Conservation (phyloP, 495 filamentous ascomycete genomes). For the Trichoderma orchidacearum region DNA sequence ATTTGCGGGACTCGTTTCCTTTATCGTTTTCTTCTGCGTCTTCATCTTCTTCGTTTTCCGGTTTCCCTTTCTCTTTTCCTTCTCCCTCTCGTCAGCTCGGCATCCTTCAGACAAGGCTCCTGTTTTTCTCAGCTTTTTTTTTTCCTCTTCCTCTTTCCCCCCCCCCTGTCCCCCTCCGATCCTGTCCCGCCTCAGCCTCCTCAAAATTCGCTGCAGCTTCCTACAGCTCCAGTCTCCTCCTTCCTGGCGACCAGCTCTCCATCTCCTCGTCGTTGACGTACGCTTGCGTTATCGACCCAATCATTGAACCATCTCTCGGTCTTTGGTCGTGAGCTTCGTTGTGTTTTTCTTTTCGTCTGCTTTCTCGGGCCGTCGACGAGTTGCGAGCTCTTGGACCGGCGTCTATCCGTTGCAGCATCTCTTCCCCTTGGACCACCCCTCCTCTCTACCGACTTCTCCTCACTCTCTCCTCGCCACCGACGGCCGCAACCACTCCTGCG, state of each 20-base stretch:
- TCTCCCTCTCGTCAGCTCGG: background rate
- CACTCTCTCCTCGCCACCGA: background rate
- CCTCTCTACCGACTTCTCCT: constrained; percentile 1
- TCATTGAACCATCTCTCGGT: background rate
- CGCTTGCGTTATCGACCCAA: background rate
- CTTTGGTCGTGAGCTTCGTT: background rate
- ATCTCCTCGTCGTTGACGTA: background rate
- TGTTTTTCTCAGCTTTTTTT: too few relatives aligned
- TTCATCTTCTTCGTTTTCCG: too few relatives aligned
- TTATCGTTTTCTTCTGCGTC: constrained; percentile 1
- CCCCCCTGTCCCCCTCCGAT: background rate
- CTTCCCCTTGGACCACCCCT: background rate
- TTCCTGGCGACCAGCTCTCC: background rate
- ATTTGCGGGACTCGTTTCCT: constrained; percentile 1
- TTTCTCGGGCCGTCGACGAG: background rate
- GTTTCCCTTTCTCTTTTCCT: background rate
- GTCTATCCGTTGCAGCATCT: background rate
- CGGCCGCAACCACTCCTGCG: background rate
- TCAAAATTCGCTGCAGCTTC: background rate
- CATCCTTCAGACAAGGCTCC: too few relatives aligned
- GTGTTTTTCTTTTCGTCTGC: background rate
- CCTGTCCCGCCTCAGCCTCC: constrained; percentile 8
- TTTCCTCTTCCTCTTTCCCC: background rate
- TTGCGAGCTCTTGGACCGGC: background rate
- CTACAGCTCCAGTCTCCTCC: too few relatives aligned